A percentile compares a stretch with the other conserved stretches of the same genome.
Conservation (phyloP, 1,139 yeast species). For the Saccharomyces pastorianus region DNA sequence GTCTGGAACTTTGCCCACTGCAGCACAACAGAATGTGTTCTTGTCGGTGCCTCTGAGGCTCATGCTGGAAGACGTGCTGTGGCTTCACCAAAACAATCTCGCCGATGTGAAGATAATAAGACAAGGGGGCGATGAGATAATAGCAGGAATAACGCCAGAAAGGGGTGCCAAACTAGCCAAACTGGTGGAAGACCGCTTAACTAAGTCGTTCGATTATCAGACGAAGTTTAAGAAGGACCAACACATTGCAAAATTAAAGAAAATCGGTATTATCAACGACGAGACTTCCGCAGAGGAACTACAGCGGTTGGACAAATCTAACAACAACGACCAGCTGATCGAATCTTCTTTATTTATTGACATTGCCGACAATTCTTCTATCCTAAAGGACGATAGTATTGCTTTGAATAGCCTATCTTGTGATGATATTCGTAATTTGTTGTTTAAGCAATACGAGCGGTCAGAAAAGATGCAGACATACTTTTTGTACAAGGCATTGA, state of each 20-base stretch:
- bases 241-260: conserved; percentile 13
- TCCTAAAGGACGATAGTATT: conserved; percentile 1
- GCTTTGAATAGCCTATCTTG: background rate
- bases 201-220: conserved; percentile 15
- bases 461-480: conserved; percentile 10
- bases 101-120: conserved; percentile 31
- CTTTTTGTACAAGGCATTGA: conserved; percentile 14
- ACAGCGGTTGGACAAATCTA: background rate
- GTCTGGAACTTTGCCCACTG: conserved; percentile 73
- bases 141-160: conserved; percentile 13
- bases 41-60: conserved; percentile 75
- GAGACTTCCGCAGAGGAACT: conserved; percentile 1
- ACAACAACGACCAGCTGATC: conserved; percentile 10
- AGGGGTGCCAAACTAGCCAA: conserved; percentile 10
- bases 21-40: conserved; percentile 86
- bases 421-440: background rate
- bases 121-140: conserved; percentile 11
- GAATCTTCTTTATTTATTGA: conserved; percentile 21
- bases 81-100: conserved; percentile 44
- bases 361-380: conserved; percentile 11
- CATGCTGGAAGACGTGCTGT: conserved; percentile 63
- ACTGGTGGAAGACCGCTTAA: conserved; percentile 11
- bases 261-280: conserved; percentile 11
- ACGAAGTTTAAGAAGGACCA: conserved; percentile 15
- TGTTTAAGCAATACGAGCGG: background rate